These are phyloP conservation scores for Colletotrichum liriopes DNA, from an alignment of 2,329 filamentous ascomycete species.

Conservation along the genomic window DNA sequence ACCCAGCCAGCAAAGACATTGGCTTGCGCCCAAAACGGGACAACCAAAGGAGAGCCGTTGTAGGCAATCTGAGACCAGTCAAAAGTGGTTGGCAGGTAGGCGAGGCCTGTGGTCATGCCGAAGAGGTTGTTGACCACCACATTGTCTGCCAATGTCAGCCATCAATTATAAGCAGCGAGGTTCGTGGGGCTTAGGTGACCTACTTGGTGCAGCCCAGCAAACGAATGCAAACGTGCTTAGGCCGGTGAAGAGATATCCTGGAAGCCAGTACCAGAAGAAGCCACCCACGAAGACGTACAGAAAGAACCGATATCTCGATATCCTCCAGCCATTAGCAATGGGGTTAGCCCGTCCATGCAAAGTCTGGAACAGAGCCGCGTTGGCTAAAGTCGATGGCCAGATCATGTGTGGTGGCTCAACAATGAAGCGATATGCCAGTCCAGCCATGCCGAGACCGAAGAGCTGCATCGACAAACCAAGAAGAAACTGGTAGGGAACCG, in stretches of 20 bases:
- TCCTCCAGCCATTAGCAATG: slow-evolving; percentile 54
- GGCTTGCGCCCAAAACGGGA: slow-evolving; percentile 71
- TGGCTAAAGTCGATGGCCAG: slow-evolving; percentile 64
- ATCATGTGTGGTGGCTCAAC: slow-evolving; percentile 62
- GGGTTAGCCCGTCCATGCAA: slow-evolving; percentile 58
- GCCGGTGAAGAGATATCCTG: slow-evolving; percentile 61
- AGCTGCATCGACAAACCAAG: slow-evolving; percentile 63
- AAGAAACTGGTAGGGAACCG: slow-evolving; percentile 61
- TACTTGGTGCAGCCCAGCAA: slow-evolving; percentile 60
- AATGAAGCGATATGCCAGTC: slow-evolving; percentile 57
- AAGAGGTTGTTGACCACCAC: slow-evolving; percentile 81
- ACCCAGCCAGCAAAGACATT: slow-evolving; percentile 76
- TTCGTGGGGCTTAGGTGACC: slow-evolving; percentile 39
- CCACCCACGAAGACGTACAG: slow-evolving; percentile 55
- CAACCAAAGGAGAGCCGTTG: slow-evolving; percentile 58
- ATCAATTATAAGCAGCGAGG: slow-evolving; percentile 39
- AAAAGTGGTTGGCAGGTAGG: slow-evolving; percentile 49
- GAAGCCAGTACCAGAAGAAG: slow-evolving; percentile 66
- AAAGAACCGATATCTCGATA: slow-evolving; percentile 56
- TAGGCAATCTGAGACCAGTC: slow-evolving; percentile 50
- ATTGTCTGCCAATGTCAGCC: slow-evolving; percentile 59
- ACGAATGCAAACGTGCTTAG: slow-evolving; percentile 63
- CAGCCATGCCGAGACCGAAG: slow-evolving; percentile 65
- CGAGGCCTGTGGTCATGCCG: slow-evolving; percentile 51
- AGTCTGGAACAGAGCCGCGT: slow-evolving; percentile 58